Base-by-base conservation (phyloP, 2,329 filamentous ascomycete species). In the Microsporum canis region DNA sequence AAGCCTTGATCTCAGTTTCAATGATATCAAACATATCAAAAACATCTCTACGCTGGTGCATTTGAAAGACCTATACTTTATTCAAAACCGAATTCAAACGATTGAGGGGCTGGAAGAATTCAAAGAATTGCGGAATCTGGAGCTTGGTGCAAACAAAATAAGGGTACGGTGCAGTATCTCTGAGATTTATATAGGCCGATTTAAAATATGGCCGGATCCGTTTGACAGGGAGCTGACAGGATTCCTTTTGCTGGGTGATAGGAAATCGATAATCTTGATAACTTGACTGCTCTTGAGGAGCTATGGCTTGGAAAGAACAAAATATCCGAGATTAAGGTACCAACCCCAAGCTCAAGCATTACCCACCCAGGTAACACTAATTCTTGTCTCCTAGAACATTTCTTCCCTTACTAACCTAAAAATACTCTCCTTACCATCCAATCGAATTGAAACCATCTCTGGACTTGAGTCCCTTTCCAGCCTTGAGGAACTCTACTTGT, bases 11-110 rank as follows among this genome's bases (percentile, higher is more conserved):
- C 80, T 99, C 58, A 95, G 89, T 73, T 99, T 96, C 83, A 99
- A 99, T 80, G 97, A 97, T 79, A 92, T 99, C 78, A 96, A 96
- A 74, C 91, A 96, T 75, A 95, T 99, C 78, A 96, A 95, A 75
- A 85, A 92, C 69, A 78, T 97, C 66, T 82, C 82, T 62, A 88
- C 92, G 68, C 78, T 99, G 62, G 86, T 78, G 27, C 82, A 90
- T 60, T 81, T 97, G 61, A 87, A 82, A 64, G 90, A 97, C 67
- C 73, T 99, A 2, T 99, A 88, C 73, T 88, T 99, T 68, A 90
- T 97, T 57, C 89, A 95, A 71, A 97, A 99, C 76, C 94, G 94
- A 74, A 95, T 99, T 71, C 82, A 82, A 66, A 85, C 80, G 60
- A 96, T 99, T 68, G 92, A 97, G 70, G 87, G 87, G 12, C 78